Evolutionary conservation across 1,284 basidiomycete genomes (phyloP).

Genomic region (Malassezia brasiliensis): DNA sequence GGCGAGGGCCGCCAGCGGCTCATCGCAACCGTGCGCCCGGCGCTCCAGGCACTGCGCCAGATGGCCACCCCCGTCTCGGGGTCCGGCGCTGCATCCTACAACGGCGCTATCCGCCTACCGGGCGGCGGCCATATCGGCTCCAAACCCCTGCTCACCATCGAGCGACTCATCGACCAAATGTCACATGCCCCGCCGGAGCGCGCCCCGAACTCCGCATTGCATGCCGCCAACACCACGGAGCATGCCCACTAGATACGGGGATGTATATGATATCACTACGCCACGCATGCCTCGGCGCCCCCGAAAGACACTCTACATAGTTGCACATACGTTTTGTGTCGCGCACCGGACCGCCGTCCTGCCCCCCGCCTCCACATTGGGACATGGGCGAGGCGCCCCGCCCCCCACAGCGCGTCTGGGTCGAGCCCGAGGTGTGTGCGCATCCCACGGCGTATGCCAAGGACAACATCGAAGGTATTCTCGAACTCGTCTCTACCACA

Average conservation of each 20-base stretch:
- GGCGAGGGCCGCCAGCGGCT: slow-evolving; percentile 22
- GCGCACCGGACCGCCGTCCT: no score
- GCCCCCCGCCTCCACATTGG: no score
- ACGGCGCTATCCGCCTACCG: slow-evolving; percentile 11
- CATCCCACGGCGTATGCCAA: slow-evolving; percentile 82
- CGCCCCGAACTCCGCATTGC: neutral
- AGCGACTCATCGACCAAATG: slow-evolving; percentile 25
- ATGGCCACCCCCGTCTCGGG: neutral
- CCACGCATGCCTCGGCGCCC: no score
- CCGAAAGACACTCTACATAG: no score
- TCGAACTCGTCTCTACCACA: neutral
- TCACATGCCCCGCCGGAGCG: neutral
- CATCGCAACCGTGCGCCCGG: slow-evolving; percentile 21
- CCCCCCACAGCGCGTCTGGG: neutral
- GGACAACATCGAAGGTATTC: slow-evolving; percentile 63
- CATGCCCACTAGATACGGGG: neutral
- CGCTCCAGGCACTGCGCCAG: slow-evolving; percentile 21
- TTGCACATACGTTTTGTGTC: no score
- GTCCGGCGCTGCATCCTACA: neutral
- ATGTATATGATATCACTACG: slow-evolving; percentile 1
- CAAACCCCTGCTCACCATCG: slow-evolving; percentile 32
- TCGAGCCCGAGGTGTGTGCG: slow-evolving; percentile 22
- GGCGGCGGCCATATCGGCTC: slow-evolving; percentile 15
- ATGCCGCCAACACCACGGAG: neutral
- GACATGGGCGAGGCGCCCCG: neutral